These are phyloP conservation scores for Pseudohyphozyma bogoriensis DNA, from an alignment of 768 basidiomycete genomes.

Conservation along the genomic window DNA sequence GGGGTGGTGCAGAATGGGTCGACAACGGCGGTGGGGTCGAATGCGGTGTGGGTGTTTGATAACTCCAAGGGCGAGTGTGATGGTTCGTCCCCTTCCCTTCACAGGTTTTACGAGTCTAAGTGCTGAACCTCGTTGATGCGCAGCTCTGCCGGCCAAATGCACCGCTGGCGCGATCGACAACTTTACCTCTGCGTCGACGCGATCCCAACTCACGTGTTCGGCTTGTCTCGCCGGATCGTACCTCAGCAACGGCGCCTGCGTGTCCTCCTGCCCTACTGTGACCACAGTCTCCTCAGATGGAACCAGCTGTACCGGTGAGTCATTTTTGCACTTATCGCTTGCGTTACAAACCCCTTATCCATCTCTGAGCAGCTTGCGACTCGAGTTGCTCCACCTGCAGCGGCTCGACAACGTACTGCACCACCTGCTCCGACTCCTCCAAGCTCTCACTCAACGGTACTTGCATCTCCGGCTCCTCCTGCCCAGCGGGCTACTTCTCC, in stretches of 20 bases:
- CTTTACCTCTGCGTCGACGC: slow-evolving; percentile 59
- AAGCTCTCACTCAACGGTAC: slow-evolving; percentile 59
- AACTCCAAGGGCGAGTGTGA: slow-evolving; percentile 76
- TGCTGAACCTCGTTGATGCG: not conserved
- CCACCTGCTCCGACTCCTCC: slow-evolving; percentile 51
- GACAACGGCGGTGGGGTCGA: slow-evolving; percentile 44
- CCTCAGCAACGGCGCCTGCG: slow-evolving; percentile 59
- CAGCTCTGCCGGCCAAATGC: slow-evolving; percentile 75
- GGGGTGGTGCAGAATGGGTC: slow-evolving; percentile 1
- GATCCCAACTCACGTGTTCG: slow-evolving; percentile 60
- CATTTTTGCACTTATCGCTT: too few relatives aligned
- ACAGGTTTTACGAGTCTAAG: too few relatives aligned
- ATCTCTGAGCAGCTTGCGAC: slow-evolving; percentile 48
- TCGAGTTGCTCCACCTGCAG: slow-evolving; percentile 63
- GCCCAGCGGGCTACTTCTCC: slow-evolving; percentile 61
- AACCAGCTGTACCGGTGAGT: slow-evolving; percentile 61
- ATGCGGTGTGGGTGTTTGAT: slow-evolving; percentile 55
- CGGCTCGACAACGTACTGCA: slow-evolving; percentile 58
- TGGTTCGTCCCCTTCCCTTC: slow-evolving; percentile 44
- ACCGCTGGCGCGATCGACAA: slow-evolving; percentile 63
- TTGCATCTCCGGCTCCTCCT: slow-evolving; percentile 53
- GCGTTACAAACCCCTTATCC: not conserved
- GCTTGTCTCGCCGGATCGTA: slow-evolving; percentile 68
- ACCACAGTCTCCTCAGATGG: slow-evolving; percentile 60
- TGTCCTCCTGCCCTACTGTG: slow-evolving; percentile 60